Evolutionary conservation across 1,139 yeast genomes (phyloP).

Genomic region (Hansenula lynferdii): DNA sequence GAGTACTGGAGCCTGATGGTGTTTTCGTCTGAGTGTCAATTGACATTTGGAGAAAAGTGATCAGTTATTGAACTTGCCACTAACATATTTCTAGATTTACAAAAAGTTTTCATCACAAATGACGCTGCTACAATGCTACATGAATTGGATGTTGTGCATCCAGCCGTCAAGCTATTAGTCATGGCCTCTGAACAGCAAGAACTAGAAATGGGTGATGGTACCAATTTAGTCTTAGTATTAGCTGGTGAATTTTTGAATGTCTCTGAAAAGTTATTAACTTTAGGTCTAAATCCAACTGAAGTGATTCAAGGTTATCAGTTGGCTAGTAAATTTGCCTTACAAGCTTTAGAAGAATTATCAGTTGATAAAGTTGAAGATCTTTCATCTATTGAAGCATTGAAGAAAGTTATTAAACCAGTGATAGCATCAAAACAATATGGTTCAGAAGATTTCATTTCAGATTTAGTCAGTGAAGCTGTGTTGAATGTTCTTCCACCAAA

Average conservation of each 20-base stretch:
- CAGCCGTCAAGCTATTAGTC: conserved; percentile 91
- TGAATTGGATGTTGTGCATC: conserved; percentile 93
- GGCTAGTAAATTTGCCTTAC: conserved; percentile 71
- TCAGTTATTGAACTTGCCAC: conserved; percentile 5
- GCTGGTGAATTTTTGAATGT: conserved; percentile 88
- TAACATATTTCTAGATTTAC: conserved; percentile 30
- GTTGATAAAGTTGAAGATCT: conserved; percentile 61
- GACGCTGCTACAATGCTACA: conserved; percentile 97
- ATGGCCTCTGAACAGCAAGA: conserved; percentile 98
- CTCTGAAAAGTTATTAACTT: conserved; percentile 75
- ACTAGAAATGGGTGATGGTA: conserved; percentile 79
- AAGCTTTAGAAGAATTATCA: conserved; percentile 61
- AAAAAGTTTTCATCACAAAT: conserved; percentile 84
- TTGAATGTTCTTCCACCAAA: conserved; percentile 64
- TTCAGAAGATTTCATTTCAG: conserved; percentile 69
- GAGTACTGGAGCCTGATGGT: conserved; percentile 36
- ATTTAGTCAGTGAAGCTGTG: conserved; percentile 84
- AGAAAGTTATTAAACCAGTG: conserved; percentile 79
- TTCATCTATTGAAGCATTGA: conserved; percentile 49
- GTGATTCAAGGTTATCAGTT: conserved; percentile 84
- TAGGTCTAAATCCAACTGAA: conserved; percentile 88
- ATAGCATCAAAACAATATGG: conserved; percentile 95
- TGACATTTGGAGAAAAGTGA: not conserved
- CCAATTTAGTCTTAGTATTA: conserved; percentile 64
- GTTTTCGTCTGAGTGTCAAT: not conserved